Base-by-base conservation (phyloP, 306 rosid genomes). In the Quercus robur region DNA sequence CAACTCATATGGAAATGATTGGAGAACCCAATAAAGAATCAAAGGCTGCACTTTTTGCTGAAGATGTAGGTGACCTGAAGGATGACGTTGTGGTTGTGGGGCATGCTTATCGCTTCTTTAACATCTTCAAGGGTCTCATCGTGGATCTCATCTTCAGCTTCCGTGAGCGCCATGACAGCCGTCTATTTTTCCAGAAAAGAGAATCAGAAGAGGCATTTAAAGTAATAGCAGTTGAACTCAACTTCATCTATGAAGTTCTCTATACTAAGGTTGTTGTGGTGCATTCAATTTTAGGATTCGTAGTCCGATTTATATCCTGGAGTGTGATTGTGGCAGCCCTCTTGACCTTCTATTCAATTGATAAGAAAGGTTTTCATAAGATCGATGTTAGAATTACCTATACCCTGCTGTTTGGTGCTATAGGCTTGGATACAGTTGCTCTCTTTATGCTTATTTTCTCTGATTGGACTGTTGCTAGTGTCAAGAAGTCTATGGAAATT, bases 191-290 rank as follows among this genome's bases (percentile, higher is more conserved):
- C 46, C 46, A n/a, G 1, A 0, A 8, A 0, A 38, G 19, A 73
- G 1, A 10, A 0, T 1, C 84, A 0, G 23, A 3, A 49, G 83
- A 84, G 4, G 86, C 87, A 46, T 58, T 85, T 5, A 80, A 73
- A 14, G 31, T 87, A 1, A 71, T 89, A 56, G 81, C 79, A 18
- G 75, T 79, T 51, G 91, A 87, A 26, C 90, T 87, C 75, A 85
- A 87, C 76, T 87, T 85, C 80, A 66, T 87, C 2, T 89, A 85
- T 21, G 84, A 87, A 77, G 82, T 81, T 81, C 85, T 89, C 31
- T 85, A 75, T 18, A 89, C 93, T 17, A 87, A 89, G 82, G 82
- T 72, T 6, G 62, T 55, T 1, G 84, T 80, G 12, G 72, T 81
- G 75, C 79, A 59, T 61, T 54, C 49, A 6, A 15, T 0, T 56